A percentile compares a stretch with the other conserved stretches of the same genome.
Evolutionary conservation across 345 rosid species (phyloP).

Genomic region (Gossypium rotundifolium): DNA sequence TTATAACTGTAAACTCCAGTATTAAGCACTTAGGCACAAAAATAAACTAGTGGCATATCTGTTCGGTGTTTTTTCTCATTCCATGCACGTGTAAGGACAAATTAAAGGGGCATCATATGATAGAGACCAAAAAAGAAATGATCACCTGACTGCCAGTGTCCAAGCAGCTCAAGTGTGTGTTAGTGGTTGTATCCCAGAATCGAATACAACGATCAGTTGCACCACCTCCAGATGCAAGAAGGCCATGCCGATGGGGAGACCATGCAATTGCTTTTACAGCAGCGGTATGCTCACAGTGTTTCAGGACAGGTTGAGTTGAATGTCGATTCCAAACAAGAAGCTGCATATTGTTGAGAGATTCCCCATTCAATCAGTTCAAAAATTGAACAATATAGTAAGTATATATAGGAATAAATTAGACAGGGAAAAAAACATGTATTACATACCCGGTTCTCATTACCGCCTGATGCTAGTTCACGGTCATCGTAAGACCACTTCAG

Average conservation of each 20-base stretch:
- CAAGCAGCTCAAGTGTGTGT: slow-evolving; percentile 76
- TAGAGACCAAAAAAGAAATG: not conserved
- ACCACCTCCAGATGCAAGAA: slow-evolving; percentile 98
- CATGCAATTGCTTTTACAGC: slow-evolving; percentile 99
- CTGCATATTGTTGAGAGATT: slow-evolving; percentile 35
- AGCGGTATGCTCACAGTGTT: slow-evolving; percentile 86
- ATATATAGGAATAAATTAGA: not conserved
- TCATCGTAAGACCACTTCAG: slow-evolving; percentile 97
- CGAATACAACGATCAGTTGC: slow-evolving; percentile 93
- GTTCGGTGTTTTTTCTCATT: not conserved
- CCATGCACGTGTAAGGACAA: not conserved
- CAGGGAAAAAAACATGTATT: not conserved
- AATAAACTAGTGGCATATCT: not conserved
- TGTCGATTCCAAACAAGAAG: slow-evolving; percentile 97
- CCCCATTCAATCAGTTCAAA: not conserved
- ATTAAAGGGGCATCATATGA: not conserved
- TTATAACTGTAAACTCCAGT: not conserved
- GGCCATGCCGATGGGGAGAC: slow-evolving; percentile 96
- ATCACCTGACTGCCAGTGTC: slow-evolving; percentile 93
- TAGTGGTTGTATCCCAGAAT: slow-evolving; percentile 93
- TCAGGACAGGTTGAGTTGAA: slow-evolving; percentile 79
- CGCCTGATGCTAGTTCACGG: slow-evolving; percentile 97
- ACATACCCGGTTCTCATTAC: slow-evolving; percentile 88
- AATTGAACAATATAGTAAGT: not conserved
- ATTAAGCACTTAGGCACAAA: not conserved